Evolutionary conservation across 169 alveolate species (phyloP), one percentile per base, ranked within the genome.

Genomic region (Plasmodium adleri): DNA sequence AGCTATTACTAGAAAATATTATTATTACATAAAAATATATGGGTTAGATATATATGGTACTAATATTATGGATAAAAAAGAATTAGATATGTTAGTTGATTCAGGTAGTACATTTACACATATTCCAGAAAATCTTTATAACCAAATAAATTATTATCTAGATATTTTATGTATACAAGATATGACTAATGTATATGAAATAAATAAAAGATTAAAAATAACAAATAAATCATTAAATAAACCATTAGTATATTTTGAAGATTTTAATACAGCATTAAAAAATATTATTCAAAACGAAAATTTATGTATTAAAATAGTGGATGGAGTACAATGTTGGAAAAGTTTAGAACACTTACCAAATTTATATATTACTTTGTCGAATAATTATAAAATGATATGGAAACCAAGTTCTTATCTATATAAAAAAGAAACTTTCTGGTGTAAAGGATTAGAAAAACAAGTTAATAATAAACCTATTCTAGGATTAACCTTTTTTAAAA

Each of bases 401-500:
- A 58, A 83, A 56, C 85, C 91, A 3, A 28, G 59, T 67, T 56
- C 90, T n/a, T 78, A 90, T 74, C 59, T 92, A 28, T 60, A 66
- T 45, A 56, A 56, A 24, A 74, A 72, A 22, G 91, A 83, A 70
- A 39, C 43, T 13, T 94, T 94, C 92, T 94, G 96, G 96, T 94
- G 96, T 70, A 73, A 92, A 47, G 96, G 96, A 1, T 56, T 94
- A 47, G 95, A 92, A 63, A 71, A 72, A 28, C 78, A 92, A 67
- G 83, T 59, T 20, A 85, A 72, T 83, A 73, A 90, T 26, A 94
- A 90, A 39, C 88, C 93, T 72, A 91, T 94, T 13, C 54, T 94
- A 10, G 96, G 96, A 4, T 93, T 95, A 58, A 94, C 94, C 1
- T 94, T 94, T 72, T 93, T 94, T 93, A 94, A 92, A 60, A 72